Evolutionary conservation across 1,139 yeast species (phyloP).

Genomic region (Yamadazyma spencermartinsiae): DNA sequence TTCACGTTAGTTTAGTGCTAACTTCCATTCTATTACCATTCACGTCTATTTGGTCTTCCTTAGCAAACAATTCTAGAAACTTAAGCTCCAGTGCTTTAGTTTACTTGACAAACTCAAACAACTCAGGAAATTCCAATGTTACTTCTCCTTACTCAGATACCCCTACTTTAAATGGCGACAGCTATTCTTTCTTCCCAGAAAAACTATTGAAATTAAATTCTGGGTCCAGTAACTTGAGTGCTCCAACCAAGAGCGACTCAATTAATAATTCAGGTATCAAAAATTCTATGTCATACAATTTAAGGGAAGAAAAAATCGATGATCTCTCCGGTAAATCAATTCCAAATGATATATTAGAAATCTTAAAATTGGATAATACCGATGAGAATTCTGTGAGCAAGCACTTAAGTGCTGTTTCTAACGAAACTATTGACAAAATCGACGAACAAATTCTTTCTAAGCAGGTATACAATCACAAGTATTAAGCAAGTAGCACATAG

Average conservation of each 20-base stretch:
- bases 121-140: background rate
- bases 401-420: conserved; percentile 7
- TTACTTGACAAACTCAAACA: conserved; percentile 11
- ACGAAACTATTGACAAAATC: conserved; percentile 8
- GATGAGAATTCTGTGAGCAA: conserved; percentile 2
- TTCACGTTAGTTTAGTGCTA: conserved; percentile 28
- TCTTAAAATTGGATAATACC: conserved; percentile 12
- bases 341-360: conserved; percentile 15
- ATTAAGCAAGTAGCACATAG: background rate
- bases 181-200: conserved; percentile 21
- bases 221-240: conserved; percentile 4
- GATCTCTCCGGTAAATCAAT: conserved; percentile 9
- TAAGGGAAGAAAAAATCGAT: conserved; percentile 5
- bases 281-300: conserved; percentile 1
- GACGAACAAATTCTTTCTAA: conserved; percentile 6
- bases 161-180: conserved; percentile 14
- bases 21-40: conserved; percentile 72
- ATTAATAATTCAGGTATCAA: background rate
- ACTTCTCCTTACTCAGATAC: conserved; percentile 9
- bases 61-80: conserved; percentile 43
- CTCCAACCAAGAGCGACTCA: conserved; percentile 1
- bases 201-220: conserved; percentile 17
- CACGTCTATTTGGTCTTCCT: conserved; percentile 83
- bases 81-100: conserved; percentile 10
- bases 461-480: conserved; percentile 7